Evolutionary conservation across 257 asterid genomes (phyloP), one percentile per base, ranked within the genome.

Genomic region (Plectranthus barbatus): DNA sequence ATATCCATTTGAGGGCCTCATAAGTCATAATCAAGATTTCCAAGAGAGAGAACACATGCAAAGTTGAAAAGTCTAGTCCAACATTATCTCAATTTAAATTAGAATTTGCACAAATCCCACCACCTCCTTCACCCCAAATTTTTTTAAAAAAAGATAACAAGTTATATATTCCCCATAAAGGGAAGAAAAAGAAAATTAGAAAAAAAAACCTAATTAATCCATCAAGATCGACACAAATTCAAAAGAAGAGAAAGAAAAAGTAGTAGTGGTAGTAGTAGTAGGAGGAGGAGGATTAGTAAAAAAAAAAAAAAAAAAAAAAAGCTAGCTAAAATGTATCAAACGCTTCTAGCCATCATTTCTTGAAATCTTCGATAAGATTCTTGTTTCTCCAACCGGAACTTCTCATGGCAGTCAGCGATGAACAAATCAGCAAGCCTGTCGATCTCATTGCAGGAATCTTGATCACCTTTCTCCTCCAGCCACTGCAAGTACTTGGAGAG

Each of bases 331-430:
- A 48, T 10, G 17, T 13, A 84, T 72, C 31, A 66, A 53, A 66
- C 29, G 67, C 97, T 86, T 78, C 95, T 89, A 36, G 90, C 89
- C 89, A 89, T 76, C 97, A 86, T 89, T 74, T 89, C 97, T 81
- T 89, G 95, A 64, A 79, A 89, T 56, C 78, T 83, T 70, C 97
- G 80, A 17, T 86, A 77, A 11, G 97, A 89, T 50, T 89, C 97
- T 12, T 74, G 80, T 65, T 89, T 89, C 91, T 89, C 97, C 87
- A 89, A 68, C 73, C 77, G 81, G 73, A 89, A 89, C 79, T 85
- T 89, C 81, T 86, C 94, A 72, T 89, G 94, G 72, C 85, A 79
- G 52, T 76, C 76, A 0, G 90, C 94, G 56, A 89, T 89, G 86
- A 89, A 89, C 89, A 84, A 69, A 67, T 89, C 97, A 26, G 97